These are phyloP conservation scores for Neurospora hispaniola DNA, from an alignment of 495 filamentous ascomycete genomes.

Conservation along the genomic window DNA sequence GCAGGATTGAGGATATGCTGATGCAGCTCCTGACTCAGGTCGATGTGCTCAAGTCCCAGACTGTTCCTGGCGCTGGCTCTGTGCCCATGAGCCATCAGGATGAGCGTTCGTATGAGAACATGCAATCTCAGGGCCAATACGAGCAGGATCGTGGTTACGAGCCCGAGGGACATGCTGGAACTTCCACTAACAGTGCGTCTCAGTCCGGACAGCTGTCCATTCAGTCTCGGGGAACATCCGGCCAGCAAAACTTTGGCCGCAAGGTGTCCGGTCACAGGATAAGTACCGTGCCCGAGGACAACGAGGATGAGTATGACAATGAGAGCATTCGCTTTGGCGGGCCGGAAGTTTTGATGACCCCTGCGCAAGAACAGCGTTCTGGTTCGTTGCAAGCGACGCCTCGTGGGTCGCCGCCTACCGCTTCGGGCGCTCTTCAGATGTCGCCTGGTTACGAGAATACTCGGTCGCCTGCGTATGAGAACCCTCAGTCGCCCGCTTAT, in stretches of 20 bases:
- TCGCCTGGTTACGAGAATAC: slow-evolving; percentile 35
- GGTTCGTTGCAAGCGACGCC: slow-evolving; percentile 44
- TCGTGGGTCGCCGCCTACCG: slow-evolving; percentile 62
- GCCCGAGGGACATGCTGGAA: slow-evolving; percentile 71
- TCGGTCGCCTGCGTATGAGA: neutral
- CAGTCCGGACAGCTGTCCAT: slow-evolving; percentile 70
- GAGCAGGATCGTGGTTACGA: slow-evolving; percentile 63
- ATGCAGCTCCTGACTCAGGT: slow-evolving; percentile 86
- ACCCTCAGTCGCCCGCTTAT: slow-evolving; percentile 31
- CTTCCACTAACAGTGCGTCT: slow-evolving; percentile 56
- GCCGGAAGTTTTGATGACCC: slow-evolving; percentile 38
- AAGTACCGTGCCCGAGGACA: slow-evolving; percentile 77
- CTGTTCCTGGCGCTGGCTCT: slow-evolving; percentile 23
- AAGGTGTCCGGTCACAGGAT: slow-evolving; percentile 66
- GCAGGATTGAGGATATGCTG: slow-evolving; percentile 92
- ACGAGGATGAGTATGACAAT: slow-evolving; percentile 55
- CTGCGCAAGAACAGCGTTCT: slow-evolving; percentile 38
- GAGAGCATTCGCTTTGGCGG: slow-evolving; percentile 35
- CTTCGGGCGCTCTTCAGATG: slow-evolving; percentile 20
- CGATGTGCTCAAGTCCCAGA: slow-evolving; percentile 67
- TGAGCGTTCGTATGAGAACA: slow-evolving; percentile 41
- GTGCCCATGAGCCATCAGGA: slow-evolving; percentile 25
- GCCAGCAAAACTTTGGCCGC: slow-evolving; percentile 48
- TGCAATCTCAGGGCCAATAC: slow-evolving; percentile 41
- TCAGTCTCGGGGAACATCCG: slow-evolving; percentile 52